Base-by-base conservation (phyloP, 106 monocot genomes). In the Platanthera zijinensis region DNA sequence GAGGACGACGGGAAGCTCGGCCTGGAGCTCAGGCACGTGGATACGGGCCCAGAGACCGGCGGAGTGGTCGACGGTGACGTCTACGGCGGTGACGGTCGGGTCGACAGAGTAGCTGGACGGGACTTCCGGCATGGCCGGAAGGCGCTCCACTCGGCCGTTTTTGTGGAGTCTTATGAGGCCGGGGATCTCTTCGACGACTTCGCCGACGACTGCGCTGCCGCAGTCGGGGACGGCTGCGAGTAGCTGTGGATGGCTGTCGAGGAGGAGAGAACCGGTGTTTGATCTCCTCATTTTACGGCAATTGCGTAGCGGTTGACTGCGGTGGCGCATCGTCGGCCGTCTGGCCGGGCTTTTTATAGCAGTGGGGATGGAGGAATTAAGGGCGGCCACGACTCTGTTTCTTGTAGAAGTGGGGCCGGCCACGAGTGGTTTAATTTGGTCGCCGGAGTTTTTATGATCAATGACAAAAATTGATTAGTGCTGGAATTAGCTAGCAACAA, bases 101-200 rank as follows among this genome's bases (percentile, higher is more conserved):
- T 80, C 86, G 3, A 80, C n/a, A 22, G 79, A 52, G 79, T 69
- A 86, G 2, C 81, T 76, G 49, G 76, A 62, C 5, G 91, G 79
- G 8, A 90, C 92, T 5, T 88, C 84, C 13, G 78, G 75, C 50
- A 92, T 61, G 8, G 74, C 75, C 10, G 92, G 90, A 48, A 83
- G 81, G 68, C 95, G 86, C 45, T 92, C 88, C 45, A 95, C 95
- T 59, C 77, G 84, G 66, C 92, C 89, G 62, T 95, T 87, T 17
- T 72, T 85, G 85, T 86, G 86, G 74, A 88, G 76, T 9, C 76
- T 82, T 28, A 95, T 83, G 19, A 92, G 88, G 15, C 92, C 90
- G 15, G 78, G 51, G 79, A 92, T 92, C 84, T 95, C 90, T 57
- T 92, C 95, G 5, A 85, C 52, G 5, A 88, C 86, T 5, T 77